Evolutionary conservation across 164 flowering plant species (phyloP), one percentile per base, ranked within the genome.

Genomic region (Stephania yunnanensis): DNA sequence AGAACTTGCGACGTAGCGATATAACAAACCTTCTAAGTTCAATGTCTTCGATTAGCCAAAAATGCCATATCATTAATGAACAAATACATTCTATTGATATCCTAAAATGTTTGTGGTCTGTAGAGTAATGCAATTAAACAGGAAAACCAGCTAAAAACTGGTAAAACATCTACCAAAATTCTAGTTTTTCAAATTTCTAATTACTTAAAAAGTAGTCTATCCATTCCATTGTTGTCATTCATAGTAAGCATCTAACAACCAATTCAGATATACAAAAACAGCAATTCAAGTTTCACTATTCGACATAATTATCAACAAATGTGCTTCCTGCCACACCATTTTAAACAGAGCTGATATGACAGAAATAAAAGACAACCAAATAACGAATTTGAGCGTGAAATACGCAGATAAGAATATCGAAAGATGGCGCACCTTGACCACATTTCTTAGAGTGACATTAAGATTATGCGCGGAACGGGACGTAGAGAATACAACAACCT

Each of bases 401-500:
- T 19, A 7, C 10, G 11, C 20, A 44, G 68, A 68, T n/a, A 58
- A 58, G 20, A 5, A 50, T 58, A 22, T 22, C 66, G 61, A 70
- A 6, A 73, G 46, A 70, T 75, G 69, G 67, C 55, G 46, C 78
- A 92, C 94, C 94, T 87, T 88, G 73, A 87, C 80, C 68, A 92
- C 77, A 80, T 90, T 92, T 77, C 68, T 75, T 19, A 61, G 75
- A 31, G 92, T 87, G 71, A 92, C 77, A 74, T 92, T 92, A 76
- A 92, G 91, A 80, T 85, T 89, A 36, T 70, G 79, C 20, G 84
- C 79, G 36, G 84, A 73, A 7, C 78, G 84, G 7, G 85, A 83
- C 55, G 93, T 87, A 20, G 87, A 79, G 80, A 90, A 88, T 20
- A 83, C 81, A 45, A 86, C 87, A 84, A 87, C 91, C 92, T 90